These are phyloP conservation scores for Cladobotryum mycophilum DNA, from an alignment of 2,329 filamentous ascomycete species.

Conservation along the genomic window DNA sequence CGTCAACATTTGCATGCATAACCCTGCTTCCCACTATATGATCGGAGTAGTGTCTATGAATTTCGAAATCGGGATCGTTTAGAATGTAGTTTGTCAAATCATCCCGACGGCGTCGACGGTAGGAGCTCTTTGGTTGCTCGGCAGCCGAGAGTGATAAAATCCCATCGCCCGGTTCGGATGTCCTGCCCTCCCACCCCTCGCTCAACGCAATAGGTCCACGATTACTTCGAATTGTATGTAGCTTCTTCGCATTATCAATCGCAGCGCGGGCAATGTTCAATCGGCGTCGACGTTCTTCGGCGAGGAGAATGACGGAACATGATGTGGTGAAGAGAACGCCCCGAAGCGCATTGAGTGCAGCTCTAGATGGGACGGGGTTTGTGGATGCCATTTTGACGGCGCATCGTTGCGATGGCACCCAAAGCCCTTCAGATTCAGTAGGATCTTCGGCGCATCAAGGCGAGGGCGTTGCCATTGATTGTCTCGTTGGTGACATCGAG, in stretches of 20 bases:
- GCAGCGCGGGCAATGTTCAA: constrained; percentile 45
- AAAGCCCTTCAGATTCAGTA: background rate
- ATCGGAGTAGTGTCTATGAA: background rate
- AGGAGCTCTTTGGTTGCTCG: constrained; percentile 17
- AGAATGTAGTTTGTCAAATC: background rate
- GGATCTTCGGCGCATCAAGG: constrained; percentile 2
- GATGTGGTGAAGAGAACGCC: constrained; percentile 51
- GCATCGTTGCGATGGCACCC: constrained; percentile 17
- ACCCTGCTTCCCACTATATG: background rate
- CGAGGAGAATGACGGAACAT: constrained; percentile 48
- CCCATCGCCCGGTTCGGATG: constrained; percentile 19
- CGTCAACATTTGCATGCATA: background rate
- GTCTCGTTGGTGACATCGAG: background rate
- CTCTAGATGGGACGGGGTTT: constrained; percentile 47
- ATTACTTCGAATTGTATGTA: constrained; percentile 35
- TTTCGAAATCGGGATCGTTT: background rate
- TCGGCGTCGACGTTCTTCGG: constrained; percentile 51
- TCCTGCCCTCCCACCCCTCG: constrained; percentile 19
- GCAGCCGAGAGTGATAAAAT: constrained; percentile 16
- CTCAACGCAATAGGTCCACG: constrained; percentile 23
- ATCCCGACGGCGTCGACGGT: constrained; percentile 24
- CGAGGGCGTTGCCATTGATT: background rate
- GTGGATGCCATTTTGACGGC: constrained; percentile 37
- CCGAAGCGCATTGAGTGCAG: constrained; percentile 49
- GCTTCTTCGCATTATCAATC: constrained; percentile 46